Percentiles rank a stretch among this genome's conserved stretches.
These are phyloP conservation scores for Eragrostis nindensis DNA, from an alignment of 176 grass and related monocot species.

Conservation along the genomic window DNA sequence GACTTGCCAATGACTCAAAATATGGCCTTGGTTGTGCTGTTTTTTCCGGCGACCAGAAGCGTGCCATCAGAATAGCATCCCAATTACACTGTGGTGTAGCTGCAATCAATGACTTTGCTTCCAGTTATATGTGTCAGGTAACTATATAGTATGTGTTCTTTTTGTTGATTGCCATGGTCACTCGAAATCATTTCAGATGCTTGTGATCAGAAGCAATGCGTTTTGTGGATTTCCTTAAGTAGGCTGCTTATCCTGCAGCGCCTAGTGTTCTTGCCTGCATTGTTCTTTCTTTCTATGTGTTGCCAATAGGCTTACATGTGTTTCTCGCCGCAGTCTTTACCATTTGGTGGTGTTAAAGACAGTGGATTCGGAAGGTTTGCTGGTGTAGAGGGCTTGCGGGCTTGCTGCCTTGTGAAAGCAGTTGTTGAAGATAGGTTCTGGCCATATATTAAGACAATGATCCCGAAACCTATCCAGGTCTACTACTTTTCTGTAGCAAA, in stretches of 20 bases:
- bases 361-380: constrained; percentile 98
- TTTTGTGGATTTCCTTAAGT: background rate
- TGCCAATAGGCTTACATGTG: constrained; percentile 7
- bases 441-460: constrained; percentile 90
- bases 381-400: constrained; percentile 91
- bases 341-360: constrained; percentile 96
- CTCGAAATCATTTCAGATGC: background rate
- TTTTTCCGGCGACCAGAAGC: constrained; percentile 87
- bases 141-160: constrained; percentile 1
- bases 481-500: constrained; percentile 12
- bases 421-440: constrained; percentile 96
- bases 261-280: background rate
- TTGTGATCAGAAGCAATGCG: background rate
- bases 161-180: background rate
- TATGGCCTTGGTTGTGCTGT: constrained; percentile 97
- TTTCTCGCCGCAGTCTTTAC: constrained; percentile 69
- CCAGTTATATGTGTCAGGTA: constrained; percentile 99
- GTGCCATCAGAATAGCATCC: constrained; percentile 88
- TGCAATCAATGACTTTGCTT: constrained; percentile 97
- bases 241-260: background rate
- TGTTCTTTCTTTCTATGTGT: constrained; percentile 27
- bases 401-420: constrained; percentile 93
- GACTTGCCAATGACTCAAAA: constrained; percentile 92
- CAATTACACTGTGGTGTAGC: constrained; percentile 85
- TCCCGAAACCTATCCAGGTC: constrained; percentile 98